Percentiles rank a stretch among this genome's conserved stretches.
Conservation (phyloP, 2,329 filamentous ascomycete species). For the Calonectria pteridis region DNA sequence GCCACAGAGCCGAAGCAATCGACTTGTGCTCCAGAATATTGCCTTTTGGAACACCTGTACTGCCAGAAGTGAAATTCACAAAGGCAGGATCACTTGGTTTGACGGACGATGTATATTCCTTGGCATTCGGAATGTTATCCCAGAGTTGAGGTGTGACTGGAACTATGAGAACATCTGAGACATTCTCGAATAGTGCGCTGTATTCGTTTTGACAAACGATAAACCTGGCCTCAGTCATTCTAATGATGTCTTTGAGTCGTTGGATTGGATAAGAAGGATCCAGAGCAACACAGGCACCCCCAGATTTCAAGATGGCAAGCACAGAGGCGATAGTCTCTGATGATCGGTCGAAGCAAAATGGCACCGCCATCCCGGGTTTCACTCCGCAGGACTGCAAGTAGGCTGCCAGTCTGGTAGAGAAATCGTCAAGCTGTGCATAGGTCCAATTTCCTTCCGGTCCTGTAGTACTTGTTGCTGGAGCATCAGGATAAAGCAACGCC, state of each 20-base stretch:
- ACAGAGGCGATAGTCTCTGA: background rate
- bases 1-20: background rate
- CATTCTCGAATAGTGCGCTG: background rate
- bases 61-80: background rate
- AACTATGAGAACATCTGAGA: background rate
- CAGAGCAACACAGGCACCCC: background rate
- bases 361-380: background rate
- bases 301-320: background rate
- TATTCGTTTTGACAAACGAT: background rate
- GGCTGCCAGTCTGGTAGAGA: background rate
- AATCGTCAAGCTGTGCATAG: background rate
- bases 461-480: background rate
- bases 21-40: background rate
- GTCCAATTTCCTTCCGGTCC: background rate
- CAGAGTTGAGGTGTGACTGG: background rate
- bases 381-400: background rate
- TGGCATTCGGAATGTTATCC: background rate
- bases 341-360: background rate
- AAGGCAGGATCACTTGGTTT: background rate
- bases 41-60: background rate
- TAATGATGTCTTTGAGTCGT: background rate
- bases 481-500: background rate
- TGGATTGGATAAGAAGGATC: background rate
- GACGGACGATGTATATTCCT: background rate
- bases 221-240: background rate